phyloP scores from a whole-genome alignment of 2,329 filamentous ascomycete species.

The Colletotrichum tofieldiae region DNA sequence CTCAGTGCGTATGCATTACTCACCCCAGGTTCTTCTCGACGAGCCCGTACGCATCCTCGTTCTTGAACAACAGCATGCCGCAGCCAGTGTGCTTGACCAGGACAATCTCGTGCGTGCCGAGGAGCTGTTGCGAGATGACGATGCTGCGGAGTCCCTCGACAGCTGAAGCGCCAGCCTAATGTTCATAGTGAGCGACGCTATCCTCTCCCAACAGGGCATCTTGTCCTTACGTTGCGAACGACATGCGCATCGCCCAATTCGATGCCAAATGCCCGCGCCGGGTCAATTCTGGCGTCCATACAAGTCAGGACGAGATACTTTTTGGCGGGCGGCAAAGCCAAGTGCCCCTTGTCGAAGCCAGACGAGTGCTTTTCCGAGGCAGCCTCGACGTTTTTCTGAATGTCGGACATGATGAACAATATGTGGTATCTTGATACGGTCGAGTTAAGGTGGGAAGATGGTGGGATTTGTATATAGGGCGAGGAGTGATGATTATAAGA shows the following conservation, averaged over 20 bases:
- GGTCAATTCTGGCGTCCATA: conserved; percentile 85
- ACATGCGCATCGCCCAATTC: conserved; percentile 84
- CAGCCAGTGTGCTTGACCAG: conserved; percentile 83
- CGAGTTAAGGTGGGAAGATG: not conserved
- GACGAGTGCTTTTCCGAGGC: conserved; percentile 40
- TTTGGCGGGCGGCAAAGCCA: conserved; percentile 79
- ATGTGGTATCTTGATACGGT: not conserved
- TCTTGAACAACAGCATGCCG: conserved; percentile 80
- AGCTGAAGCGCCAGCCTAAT: conserved; percentile 73
- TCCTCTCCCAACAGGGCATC: no score
- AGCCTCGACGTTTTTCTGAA: conserved; percentile 41
- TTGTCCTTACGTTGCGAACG: conserved; percentile 72
- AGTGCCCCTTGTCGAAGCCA: conserved; percentile 75
- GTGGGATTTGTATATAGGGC: not conserved
- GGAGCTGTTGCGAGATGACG: conserved; percentile 83
- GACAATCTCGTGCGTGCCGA: conserved; percentile 83
- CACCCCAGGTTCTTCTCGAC: conserved; percentile 70
- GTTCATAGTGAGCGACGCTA: conserved; percentile 12
- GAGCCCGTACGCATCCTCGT: conserved; percentile 66
- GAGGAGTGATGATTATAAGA: not conserved
- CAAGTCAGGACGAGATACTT: conserved; percentile 79
- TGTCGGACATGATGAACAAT: conserved; percentile 33
- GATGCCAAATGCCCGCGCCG: conserved; percentile 79
- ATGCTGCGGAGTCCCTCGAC: conserved; percentile 81
- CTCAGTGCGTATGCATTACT: conserved; percentile 47